Evolutionary conservation across 1,284 basidiomycete species (phyloP).

Genomic region (Apiotrichum domesticum): DNA sequence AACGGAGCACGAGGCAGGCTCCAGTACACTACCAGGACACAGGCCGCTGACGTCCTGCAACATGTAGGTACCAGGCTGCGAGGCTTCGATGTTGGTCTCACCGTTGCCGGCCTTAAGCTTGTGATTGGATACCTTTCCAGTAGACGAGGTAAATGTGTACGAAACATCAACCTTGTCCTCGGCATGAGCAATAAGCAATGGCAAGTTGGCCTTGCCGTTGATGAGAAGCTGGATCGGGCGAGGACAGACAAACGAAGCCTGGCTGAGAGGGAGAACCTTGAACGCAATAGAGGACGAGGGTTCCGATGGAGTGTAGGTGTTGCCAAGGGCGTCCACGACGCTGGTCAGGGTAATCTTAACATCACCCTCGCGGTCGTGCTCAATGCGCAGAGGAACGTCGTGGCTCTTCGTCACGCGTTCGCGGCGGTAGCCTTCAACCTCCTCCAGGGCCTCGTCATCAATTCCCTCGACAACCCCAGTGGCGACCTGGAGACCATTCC

Average conservation of each 20-base stretch:
- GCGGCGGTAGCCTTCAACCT: slow-evolving; percentile 22
- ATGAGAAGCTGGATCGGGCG: slow-evolving; percentile 68
- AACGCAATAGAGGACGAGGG: slow-evolving; percentile 54
- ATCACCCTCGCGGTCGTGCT: slow-evolving; percentile 40
- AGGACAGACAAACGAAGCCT: slow-evolving; percentile 66
- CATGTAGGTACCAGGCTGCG: slow-evolving; percentile 74
- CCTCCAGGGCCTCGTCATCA: slow-evolving; percentile 52
- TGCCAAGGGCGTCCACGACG: slow-evolving; percentile 49
- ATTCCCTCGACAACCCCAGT: slow-evolving; percentile 73
- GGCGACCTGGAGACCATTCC: slow-evolving; percentile 50
- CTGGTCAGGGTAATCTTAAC: slow-evolving; percentile 45
- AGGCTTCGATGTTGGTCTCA: slow-evolving; percentile 53
- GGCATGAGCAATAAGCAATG: slow-evolving; percentile 23
- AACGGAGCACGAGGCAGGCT: slow-evolving; percentile 70
- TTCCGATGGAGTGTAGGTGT: slow-evolving; percentile 45
- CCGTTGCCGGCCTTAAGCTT: slow-evolving; percentile 52
- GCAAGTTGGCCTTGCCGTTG: slow-evolving; percentile 24
- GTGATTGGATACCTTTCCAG: slow-evolving; percentile 5
- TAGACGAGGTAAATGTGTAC: slow-evolving; percentile 21
- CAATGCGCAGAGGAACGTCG: slow-evolving; percentile 33
- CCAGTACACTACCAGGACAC: slow-evolving; percentile 72
- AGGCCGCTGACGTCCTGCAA: slow-evolving; percentile 67
- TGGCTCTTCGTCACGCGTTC: slow-evolving; percentile 34
- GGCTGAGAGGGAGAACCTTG: slow-evolving; percentile 68
- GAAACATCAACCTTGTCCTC: slow-evolving; percentile 19